phyloP scores from a whole-genome alignment of 202 grass and related monocot species.

The Musa balbisiana region DNA sequence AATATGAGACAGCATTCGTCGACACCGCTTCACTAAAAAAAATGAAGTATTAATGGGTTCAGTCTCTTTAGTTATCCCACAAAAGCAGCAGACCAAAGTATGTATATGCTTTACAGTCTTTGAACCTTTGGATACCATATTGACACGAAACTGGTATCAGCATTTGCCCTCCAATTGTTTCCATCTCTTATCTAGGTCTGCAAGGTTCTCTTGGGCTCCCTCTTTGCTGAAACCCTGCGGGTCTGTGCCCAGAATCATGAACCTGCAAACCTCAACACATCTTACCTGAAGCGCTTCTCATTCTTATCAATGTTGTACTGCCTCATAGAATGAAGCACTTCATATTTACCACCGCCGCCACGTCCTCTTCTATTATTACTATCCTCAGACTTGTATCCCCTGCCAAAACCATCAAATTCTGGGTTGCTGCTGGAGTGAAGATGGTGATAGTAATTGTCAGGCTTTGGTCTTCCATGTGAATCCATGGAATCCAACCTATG shows the following conservation, averaged over 20 bases:
- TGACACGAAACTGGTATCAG: too few relatives aligned
- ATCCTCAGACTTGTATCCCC: conserved; percentile 38
- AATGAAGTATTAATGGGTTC: too few relatives aligned
- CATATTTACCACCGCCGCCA: conserved; percentile 33
- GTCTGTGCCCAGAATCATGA: conserved; percentile 17
- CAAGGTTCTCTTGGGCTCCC: too few relatives aligned
- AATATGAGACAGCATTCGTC: too few relatives aligned
- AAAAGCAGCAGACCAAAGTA: too few relatives aligned
- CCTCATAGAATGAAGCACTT: conserved; percentile 36
- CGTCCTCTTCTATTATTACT: conserved; percentile 42
- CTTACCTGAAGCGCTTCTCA: conserved; percentile 36
- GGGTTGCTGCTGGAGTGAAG: conserved; percentile 39
- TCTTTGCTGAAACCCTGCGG: background rate
- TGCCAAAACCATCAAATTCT: conserved; percentile 35
- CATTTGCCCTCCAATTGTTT: too few relatives aligned
- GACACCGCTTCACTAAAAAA: too few relatives aligned
- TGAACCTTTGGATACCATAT: too few relatives aligned
- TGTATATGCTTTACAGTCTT: too few relatives aligned
- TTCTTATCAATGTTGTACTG: conserved; percentile 40
- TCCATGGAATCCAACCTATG: conserved; percentile 50
- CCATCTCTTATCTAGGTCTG: too few relatives aligned
- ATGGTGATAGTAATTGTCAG: conserved; percentile 40
- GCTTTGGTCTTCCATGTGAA: conserved; percentile 37
- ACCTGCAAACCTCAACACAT: conserved; percentile 42
- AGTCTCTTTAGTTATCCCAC: too few relatives aligned